phyloP scores from a whole-genome alignment of 805 yeast species.

The Blastobotrys mokoenaii region DNA sequence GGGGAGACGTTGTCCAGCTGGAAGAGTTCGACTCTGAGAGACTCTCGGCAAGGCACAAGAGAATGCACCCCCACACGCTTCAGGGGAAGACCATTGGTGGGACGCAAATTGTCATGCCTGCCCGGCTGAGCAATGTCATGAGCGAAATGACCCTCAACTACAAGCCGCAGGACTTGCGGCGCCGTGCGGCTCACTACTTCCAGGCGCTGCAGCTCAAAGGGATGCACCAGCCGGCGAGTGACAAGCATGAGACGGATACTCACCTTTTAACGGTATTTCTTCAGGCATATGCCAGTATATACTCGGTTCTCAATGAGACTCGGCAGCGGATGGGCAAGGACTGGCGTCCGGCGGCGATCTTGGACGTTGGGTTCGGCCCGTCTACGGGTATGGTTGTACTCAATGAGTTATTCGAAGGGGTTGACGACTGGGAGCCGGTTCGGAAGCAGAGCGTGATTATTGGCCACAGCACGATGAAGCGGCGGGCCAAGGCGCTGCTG shows the following conservation, averaged over 20 bases:
- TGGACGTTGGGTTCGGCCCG: conserved; percentile 87
- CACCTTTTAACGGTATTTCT: conserved; percentile 72
- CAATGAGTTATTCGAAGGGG: conserved; percentile 64
- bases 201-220: conserved; percentile 43
- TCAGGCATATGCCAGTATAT: conserved; percentile 68
- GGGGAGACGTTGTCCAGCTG: background rate
- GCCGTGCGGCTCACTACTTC: conserved; percentile 50
- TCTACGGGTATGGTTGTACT: conserved; percentile 85
- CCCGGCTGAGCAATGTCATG: conserved; percentile 46
- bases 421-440: conserved; percentile 40
- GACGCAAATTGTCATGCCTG: conserved; percentile 47
- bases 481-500: conserved; percentile 67
- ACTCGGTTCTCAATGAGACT: conserved; percentile 60
- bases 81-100: conserved; percentile 45
- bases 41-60: background rate
- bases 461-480: conserved; percentile 67
- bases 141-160: conserved; percentile 54
- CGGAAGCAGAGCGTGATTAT: conserved; percentile 64
- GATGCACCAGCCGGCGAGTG: conserved; percentile 41
- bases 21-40: background rate
- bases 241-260: conserved; percentile 48
- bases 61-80: conserved; percentile 51
- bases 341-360: conserved; percentile 57
- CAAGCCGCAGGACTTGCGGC: conserved; percentile 56
- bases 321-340: conserved; percentile 38